These are phyloP conservation scores for Buxus sempervirens DNA, from an alignment of 164 flowering plant genomes.

Conservation along the genomic window DNA sequence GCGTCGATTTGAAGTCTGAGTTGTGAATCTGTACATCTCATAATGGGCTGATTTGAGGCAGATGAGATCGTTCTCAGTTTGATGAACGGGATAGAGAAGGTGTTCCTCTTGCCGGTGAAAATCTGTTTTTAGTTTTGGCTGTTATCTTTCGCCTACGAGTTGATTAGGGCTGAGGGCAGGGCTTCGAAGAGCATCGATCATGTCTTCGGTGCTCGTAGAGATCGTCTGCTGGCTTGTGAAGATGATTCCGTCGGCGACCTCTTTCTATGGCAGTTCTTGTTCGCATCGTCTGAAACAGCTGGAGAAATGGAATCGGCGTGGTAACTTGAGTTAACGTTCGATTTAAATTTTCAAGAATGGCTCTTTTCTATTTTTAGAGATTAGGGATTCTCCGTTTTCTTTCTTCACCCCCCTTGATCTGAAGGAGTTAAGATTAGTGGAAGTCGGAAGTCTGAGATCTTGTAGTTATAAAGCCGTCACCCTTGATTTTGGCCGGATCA, in stretches of 20 bases:
- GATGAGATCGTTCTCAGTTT: not conserved
- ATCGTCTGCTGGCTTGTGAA: constrained; percentile 16
- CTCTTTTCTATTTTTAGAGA: not conserved
- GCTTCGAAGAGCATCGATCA: constrained; percentile 59
- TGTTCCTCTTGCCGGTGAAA: not conserved
- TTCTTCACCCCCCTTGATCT: constrained; percentile 4
- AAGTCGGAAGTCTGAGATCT: not conserved
- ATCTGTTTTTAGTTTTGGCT: not conserved
- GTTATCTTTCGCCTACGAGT: not conserved
- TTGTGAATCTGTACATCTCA: too few species aligned
- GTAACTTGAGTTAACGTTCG: constrained; percentile 76
- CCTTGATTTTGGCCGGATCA: constrained; percentile 4
- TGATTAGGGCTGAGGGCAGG: constrained; percentile 17
- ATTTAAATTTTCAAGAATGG: constrained; percentile 1
- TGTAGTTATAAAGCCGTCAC: not conserved
- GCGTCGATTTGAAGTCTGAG: too few species aligned
- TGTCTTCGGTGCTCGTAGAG: constrained; percentile 60
- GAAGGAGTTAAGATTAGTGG: not conserved
- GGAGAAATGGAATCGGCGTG: constrained; percentile 81
- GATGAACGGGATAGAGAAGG: constrained; percentile 3
- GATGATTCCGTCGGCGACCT: constrained; percentile 30
- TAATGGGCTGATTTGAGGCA: constrained; percentile 6
- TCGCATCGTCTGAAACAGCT: constrained; percentile 82
- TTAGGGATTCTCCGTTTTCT: constrained; percentile 6
- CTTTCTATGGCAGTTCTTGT: constrained; percentile 48